Percentiles rank a stretch among this genome's conserved stretches.
These are phyloP conservation scores for Entophlyctis helioformis DNA, from an alignment of 192 early-diverging fungal genomes.

Conservation along the genomic window DNA sequence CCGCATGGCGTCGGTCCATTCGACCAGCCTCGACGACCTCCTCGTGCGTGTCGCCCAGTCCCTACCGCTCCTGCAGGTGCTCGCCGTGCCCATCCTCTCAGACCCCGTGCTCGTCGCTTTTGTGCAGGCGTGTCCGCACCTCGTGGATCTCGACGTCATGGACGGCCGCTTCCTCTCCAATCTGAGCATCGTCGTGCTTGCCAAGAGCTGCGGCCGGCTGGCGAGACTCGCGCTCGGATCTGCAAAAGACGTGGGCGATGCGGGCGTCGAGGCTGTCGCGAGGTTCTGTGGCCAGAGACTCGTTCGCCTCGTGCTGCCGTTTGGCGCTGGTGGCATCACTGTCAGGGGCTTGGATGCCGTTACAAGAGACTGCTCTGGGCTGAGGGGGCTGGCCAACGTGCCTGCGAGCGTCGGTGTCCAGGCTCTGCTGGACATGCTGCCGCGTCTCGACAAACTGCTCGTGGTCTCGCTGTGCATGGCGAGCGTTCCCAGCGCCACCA, in stretches of 20 bases:
- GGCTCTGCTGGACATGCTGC: constrained; percentile 1
- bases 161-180: constrained; percentile 4
- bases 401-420: not conserved
- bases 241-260: not conserved
- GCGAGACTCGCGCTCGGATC: not conserved
- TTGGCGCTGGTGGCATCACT: not conserved
- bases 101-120: not conserved
- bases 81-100: not conserved
- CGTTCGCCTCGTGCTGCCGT: not conserved
- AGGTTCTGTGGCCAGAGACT: not conserved
- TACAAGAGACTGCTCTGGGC: not conserved
- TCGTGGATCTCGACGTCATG: not conserved
- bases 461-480: no score
- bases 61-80: not conserved
- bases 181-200: constrained; percentile 2
- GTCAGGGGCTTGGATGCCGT: constrained; percentile 1
- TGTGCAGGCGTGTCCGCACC: constrained; percentile 1
- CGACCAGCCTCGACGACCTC: not conserved
- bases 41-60: not conserved
- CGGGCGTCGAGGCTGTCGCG: not conserved
- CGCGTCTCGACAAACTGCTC: no score
- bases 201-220: not conserved
- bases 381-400: constrained; percentile 5
- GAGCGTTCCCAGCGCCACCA: no score
- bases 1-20: constrained; percentile 4